These are phyloP conservation scores for Mariannaea elegans DNA, from an alignment of 2,329 filamentous ascomycete species.

Conservation along the genomic window DNA sequence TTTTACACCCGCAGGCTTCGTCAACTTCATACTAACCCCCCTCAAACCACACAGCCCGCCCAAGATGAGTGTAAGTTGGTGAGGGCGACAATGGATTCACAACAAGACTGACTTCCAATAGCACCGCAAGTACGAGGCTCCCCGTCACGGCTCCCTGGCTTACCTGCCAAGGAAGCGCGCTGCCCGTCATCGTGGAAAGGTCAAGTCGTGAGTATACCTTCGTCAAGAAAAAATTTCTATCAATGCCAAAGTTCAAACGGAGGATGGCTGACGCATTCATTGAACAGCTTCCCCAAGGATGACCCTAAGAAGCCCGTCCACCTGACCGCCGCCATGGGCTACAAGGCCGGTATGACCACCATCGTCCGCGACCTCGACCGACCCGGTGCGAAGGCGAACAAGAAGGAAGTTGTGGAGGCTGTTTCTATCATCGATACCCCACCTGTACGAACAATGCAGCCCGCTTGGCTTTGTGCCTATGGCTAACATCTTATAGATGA, in stretches of 20 bases:
- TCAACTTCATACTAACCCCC: constrained; percentile 51
- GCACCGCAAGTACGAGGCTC: constrained; percentile 78
- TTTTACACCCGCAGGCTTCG: constrained; percentile 43
- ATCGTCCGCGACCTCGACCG: constrained; percentile 99
- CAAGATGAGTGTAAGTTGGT: constrained; percentile 53
- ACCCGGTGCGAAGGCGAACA: constrained; percentile 99
- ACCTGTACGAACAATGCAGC: constrained; percentile 91
- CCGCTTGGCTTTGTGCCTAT: constrained; percentile 79
- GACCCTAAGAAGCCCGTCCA: constrained; percentile 99
- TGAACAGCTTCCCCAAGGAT: constrained; percentile 96
- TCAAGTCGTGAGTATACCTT: constrained; percentile 83
- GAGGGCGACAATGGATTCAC: constrained; percentile 34
- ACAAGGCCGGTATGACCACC: constrained; percentile 99
- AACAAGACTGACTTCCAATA: constrained; percentile 37
- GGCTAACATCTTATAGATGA: constrained; percentile 87
- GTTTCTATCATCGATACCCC: constrained; percentile 90
- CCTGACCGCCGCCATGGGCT: constrained; percentile 97
- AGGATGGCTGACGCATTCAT: constrained; percentile 40
- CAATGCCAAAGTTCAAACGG: constrained; percentile 8
- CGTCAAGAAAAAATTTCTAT: constrained; percentile 11
- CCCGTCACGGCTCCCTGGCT: constrained; percentile 93
- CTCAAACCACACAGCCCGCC: constrained; percentile 48
- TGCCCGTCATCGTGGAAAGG: constrained; percentile 93
- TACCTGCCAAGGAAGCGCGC: constrained; percentile 92
- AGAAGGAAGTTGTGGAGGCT: constrained; percentile 96